Evolutionary conservation across 495 filamentous ascomycete species (phyloP).

Genomic region (Tuber magnatum): DNA sequence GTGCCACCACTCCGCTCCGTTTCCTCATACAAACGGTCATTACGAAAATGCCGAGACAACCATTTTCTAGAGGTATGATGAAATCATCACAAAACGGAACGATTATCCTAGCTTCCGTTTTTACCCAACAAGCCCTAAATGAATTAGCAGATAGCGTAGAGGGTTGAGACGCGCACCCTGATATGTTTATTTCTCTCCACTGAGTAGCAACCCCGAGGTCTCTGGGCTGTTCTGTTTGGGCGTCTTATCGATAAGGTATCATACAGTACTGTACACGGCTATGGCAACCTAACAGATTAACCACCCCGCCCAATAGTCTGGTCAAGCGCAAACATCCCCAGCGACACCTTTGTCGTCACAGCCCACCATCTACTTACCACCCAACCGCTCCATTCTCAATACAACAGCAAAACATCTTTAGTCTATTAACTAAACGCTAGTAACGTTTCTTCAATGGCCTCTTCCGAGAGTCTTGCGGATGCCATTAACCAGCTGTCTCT

Average conservation of each 20-base stretch:
- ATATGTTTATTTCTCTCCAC: not conserved
- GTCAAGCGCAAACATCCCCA: not conserved
- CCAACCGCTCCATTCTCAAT: not conserved
- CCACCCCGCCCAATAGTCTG: not conserved
- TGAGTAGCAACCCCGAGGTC: too few relatives aligned
- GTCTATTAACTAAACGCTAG: not conserved
- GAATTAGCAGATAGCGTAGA: not conserved
- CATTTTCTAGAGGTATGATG: too few relatives aligned
- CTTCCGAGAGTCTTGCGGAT: constrained; percentile 15
- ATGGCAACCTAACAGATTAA: not conserved
- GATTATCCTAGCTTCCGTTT: too few relatives aligned
- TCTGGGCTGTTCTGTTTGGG: not conserved
- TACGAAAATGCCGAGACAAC: too few relatives aligned
- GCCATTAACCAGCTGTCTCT: constrained; percentile 23
- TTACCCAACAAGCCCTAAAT: too few relatives aligned
- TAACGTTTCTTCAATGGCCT: constrained; percentile 9
- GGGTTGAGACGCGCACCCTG: not conserved
- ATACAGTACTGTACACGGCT: too few relatives aligned
- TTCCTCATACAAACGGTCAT: too few relatives aligned
- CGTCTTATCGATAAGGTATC: not conserved
- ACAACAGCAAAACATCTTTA: not conserved
- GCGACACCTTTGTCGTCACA: not conserved
- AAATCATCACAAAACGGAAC: too few relatives aligned
- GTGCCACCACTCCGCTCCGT: too few relatives aligned
- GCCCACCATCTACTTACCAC: not conserved